Conservation (phyloP, 2,329 filamentous ascomycete genomes). For the Fusarium mangiferae region DNA sequence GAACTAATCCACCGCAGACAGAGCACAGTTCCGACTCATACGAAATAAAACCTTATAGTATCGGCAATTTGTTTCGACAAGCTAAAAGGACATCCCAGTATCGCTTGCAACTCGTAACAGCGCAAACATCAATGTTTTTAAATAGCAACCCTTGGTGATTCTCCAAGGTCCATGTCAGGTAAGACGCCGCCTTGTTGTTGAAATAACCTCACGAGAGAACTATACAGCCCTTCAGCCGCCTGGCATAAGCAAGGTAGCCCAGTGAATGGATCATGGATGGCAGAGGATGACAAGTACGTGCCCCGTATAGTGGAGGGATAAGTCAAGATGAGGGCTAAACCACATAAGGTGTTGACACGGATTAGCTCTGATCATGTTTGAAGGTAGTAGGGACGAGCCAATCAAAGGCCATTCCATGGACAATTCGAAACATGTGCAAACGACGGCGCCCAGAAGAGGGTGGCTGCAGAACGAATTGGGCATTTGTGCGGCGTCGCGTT, state of each 20-base stretch:
- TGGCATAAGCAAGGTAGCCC: not conserved
- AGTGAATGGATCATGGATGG: not conserved
- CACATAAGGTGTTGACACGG: conserved; percentile 18
- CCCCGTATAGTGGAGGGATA: not conserved
- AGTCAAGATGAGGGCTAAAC: conserved; percentile 24
- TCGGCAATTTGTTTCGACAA: conserved; percentile 25
- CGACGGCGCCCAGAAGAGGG: conserved; percentile 35
- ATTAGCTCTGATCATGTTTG: conserved; percentile 34
- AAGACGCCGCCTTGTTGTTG: not conserved
- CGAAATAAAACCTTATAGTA: not conserved
- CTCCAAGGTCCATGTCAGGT: not conserved
- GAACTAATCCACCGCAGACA: not conserved
- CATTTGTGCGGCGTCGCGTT: conserved; percentile 18
- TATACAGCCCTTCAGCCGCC: not conserved
- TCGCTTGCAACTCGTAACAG: not conserved
- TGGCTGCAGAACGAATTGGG: conserved; percentile 32
- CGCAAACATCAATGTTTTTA: conserved; percentile 4
- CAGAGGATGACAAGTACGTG: conserved; percentile 1
- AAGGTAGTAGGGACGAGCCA: conserved; percentile 16
- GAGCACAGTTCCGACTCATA: not conserved
- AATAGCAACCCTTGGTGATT: not conserved
- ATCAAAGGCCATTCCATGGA: conserved; percentile 13
- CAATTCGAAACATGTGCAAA: conserved; percentile 40
- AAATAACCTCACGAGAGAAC: not conserved
- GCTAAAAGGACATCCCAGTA: not conserved